Evolutionary conservation across 1,284 basidiomycete species (phyloP).

Genomic region (Trichosporon sp.): DNA sequence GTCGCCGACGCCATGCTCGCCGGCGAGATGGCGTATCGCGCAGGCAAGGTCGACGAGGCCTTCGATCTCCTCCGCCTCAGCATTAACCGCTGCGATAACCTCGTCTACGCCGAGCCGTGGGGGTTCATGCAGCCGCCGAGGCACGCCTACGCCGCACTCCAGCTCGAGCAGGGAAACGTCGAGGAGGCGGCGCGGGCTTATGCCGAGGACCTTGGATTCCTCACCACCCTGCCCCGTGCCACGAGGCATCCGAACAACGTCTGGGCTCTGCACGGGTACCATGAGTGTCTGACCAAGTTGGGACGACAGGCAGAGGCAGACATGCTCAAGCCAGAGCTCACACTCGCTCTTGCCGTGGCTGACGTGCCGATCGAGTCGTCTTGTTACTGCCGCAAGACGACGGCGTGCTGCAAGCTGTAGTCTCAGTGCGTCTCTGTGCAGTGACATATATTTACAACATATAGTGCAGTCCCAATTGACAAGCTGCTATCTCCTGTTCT

Average conservation of each 20-base stretch:
- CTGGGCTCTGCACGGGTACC: constrained; percentile 42
- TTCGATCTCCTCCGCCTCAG: constrained; percentile 31
- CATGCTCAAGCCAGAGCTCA: constrained; percentile 27
- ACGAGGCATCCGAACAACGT: constrained; percentile 43
- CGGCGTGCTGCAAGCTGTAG: neutral
- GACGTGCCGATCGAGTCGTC: constrained; percentile 34
- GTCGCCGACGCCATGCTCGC: constrained; percentile 37
- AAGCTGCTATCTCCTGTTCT: neutral
- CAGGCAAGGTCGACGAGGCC: constrained; percentile 25
- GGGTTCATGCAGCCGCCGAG: constrained; percentile 42
- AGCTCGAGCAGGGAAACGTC: constrained; percentile 35
- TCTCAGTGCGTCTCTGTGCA: too few species aligned
- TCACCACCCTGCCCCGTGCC: constrained; percentile 28
- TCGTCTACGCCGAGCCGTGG: constrained; percentile 42
- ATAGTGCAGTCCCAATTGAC: too few species aligned
- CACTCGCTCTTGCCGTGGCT: constrained; percentile 31
- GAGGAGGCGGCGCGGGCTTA: constrained; percentile 32
- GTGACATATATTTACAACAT: neutral
- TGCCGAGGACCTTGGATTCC: constrained; percentile 38
- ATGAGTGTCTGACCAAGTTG: constrained; percentile 36
- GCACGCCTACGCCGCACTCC: constrained; percentile 41
- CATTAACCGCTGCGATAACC: constrained; percentile 30
- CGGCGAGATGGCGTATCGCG: constrained; percentile 40
- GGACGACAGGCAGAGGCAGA: constrained; percentile 30
- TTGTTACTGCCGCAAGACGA: constrained; percentile 34